Conservation (phyloP, 768 basidiomycete species). For the Hygrocybe coccinea region DNA sequence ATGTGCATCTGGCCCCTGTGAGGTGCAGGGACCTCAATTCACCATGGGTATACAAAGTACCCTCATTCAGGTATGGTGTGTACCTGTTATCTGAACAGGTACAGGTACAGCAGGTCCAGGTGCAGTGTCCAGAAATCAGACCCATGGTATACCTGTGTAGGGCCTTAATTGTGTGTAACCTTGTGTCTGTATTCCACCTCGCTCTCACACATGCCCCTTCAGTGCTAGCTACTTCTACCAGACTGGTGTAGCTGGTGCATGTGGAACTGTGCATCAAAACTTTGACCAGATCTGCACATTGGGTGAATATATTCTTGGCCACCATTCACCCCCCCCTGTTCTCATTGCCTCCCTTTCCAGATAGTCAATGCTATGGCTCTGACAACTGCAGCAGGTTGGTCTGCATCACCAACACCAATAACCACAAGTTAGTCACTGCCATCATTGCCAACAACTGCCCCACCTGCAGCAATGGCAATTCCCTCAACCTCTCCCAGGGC, state of each 20-base stretch:
- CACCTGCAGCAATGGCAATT: slow-evolving; percentile 59
- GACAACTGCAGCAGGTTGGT: slow-evolving; percentile 59
- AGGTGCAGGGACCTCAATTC: no score
- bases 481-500: slow-evolving; percentile 65
- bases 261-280: slow-evolving; percentile 64
- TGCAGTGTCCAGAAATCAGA: no score
- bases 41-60: no score
- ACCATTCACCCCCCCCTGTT: slow-evolving; percentile 2
- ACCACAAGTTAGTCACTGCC: slow-evolving; percentile 57
- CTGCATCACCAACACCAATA: slow-evolving; percentile 55
- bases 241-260: slow-evolving; percentile 71
- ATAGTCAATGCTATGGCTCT: slow-evolving; percentile 50
- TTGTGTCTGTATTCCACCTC: neutral
- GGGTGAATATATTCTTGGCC: slow-evolving; percentile 36
- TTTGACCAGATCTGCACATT: slow-evolving; percentile 57
- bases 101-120: no score
- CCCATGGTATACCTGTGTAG: no score
- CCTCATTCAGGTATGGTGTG: no score
- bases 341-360: slow-evolving; percentile 24
- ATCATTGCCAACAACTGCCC: slow-evolving; percentile 80
- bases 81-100: no score
- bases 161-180: slow-evolving; percentile 44
- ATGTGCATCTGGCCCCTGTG: no score
- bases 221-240: slow-evolving; percentile 71
- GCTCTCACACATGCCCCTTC: slow-evolving; percentile 5